Evolutionary conservation across 148 eudicot genomes (phyloP).

Genomic region (Heliamphora exappendiculata): DNA sequence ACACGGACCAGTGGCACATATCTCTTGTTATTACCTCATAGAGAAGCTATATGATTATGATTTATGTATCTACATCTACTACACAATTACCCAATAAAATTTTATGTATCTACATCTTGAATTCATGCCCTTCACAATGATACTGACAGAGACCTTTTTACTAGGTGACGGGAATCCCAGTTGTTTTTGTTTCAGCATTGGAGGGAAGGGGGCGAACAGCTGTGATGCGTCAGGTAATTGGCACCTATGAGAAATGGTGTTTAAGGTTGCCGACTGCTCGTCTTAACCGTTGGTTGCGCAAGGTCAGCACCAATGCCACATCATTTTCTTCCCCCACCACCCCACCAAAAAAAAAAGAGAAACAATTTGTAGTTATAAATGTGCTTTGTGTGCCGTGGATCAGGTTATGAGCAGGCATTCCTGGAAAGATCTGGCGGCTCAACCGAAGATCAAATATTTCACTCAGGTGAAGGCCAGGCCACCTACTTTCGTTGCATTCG

Average conservation of each 20-base stretch:
- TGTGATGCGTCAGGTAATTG: constrained; percentile 66
- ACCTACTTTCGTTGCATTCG: constrained; percentile 92
- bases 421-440: constrained; percentile 82
- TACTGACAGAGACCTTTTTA: constrained; percentile 7
- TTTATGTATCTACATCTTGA: not conserved
- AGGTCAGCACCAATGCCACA: constrained; percentile 34
- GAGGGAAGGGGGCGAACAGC: constrained; percentile 72
- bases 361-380: not conserved
- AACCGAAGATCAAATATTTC: constrained; percentile 88
- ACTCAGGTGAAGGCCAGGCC: constrained; percentile 98
- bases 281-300: constrained; percentile 91
- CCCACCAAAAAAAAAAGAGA: not conserved
- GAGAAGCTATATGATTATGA: not conserved
- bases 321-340: not conserved
- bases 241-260: constrained; percentile 92
- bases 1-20: not conserved
- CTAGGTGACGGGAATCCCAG: constrained; percentile 91
- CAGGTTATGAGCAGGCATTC: constrained; percentile 99
- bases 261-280: constrained; percentile 77
- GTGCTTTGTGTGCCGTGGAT: not conserved
- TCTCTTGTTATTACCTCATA: not conserved
- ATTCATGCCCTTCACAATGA: not conserved
- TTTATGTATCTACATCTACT: not conserved
- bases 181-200: constrained; percentile 80
- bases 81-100: too few species aligned